Conservation (phyloP, 2,329 filamentous ascomycete species). For the Tolypocladium tropicale region DNA sequence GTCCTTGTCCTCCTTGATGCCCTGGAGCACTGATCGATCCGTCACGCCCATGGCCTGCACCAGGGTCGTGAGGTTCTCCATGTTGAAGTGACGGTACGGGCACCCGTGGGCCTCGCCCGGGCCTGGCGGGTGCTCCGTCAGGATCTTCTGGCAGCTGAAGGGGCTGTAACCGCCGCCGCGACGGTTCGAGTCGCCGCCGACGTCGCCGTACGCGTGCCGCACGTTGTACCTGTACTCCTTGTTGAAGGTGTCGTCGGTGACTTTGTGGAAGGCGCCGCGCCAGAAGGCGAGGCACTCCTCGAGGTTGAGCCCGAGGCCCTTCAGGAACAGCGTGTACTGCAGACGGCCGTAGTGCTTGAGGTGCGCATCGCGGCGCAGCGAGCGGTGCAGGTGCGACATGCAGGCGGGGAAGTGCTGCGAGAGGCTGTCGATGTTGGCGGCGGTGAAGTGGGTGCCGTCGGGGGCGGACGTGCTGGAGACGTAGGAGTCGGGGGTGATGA, state of each 20-base stretch:
- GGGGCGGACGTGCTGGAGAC: slow-evolving; percentile 50
- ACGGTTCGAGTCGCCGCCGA: slow-evolving; percentile 83
- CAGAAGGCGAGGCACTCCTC: slow-evolving; percentile 90
- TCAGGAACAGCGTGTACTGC: slow-evolving; percentile 93
- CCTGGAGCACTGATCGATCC: slow-evolving; percentile 67
- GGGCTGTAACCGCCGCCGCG: slow-evolving; percentile 81
- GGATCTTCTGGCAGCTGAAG: slow-evolving; percentile 89
- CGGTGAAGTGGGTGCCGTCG: slow-evolving; percentile 63
- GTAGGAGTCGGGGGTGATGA: slow-evolving; percentile 86
- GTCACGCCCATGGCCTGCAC: slow-evolving; percentile 70
- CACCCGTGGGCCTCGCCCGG: slow-evolving; percentile 91
- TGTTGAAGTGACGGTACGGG: slow-evolving; percentile 83
- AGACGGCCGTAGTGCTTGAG: slow-evolving; percentile 88
- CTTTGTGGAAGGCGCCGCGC: slow-evolving; percentile 73
- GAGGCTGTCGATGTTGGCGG: slow-evolving; percentile 68
- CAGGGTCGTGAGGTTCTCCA: slow-evolving; percentile 73
- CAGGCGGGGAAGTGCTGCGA: slow-evolving; percentile 80
- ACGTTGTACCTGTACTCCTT: slow-evolving; percentile 98
- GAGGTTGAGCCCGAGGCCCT: slow-evolving; percentile 85
- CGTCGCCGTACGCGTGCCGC: slow-evolving; percentile 89
- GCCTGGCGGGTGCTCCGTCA: slow-evolving; percentile 79
- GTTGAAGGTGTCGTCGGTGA: slow-evolving; percentile 91
- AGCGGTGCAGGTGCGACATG: slow-evolving; percentile 85
- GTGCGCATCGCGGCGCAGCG: slow-evolving; percentile 77
- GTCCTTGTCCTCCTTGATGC: slow-evolving; percentile 80